phyloP scores from a whole-genome alignment of 495 filamentous ascomycete species.

The Penicillium salamii region DNA sequence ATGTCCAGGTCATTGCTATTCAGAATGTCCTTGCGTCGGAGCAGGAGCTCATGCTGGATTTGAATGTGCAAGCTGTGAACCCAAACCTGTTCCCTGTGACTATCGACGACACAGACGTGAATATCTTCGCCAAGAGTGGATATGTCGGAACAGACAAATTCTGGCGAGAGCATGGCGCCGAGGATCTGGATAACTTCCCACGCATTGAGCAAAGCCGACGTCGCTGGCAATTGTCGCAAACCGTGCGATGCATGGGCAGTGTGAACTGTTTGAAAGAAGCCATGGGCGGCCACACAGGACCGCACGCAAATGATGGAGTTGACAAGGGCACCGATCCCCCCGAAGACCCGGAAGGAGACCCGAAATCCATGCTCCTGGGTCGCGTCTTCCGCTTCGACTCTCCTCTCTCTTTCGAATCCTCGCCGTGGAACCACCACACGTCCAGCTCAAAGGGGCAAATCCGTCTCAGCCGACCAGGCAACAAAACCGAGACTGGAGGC shows the following conservation, averaged over 20 bases:
- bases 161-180: constrained; percentile 57
- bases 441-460: constrained; percentile 77
- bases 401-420: constrained; percentile 80
- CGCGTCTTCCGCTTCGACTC: constrained; percentile 84
- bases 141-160: constrained; percentile 76
- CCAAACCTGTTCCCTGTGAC: constrained; percentile 86
- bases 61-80: constrained; percentile 84
- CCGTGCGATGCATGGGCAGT: constrained; percentile 27
- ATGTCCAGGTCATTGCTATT: constrained; percentile 72
- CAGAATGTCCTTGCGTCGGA: constrained; percentile 89
- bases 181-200: constrained; percentile 26
- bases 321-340: constrained; percentile 75
- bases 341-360: constrained; percentile 59
- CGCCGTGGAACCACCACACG: constrained; percentile 66
- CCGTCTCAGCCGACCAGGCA: constrained; percentile 77
- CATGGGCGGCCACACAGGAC: constrained; percentile 5
- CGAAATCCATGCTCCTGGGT: constrained; percentile 85
- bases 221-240: constrained; percentile 31
- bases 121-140: constrained; percentile 89
- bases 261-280: constrained; percentile 20
- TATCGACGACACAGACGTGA: constrained; percentile 79
- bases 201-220: constrained; percentile 36
- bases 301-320: constrained; percentile 36
- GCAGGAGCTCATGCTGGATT: constrained; percentile 92
- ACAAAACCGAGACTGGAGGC: constrained; percentile 81